Percentiles rank a stretch among this genome's conserved stretches.
phyloP scores from a whole-genome alignment of 768 basidiomycete species.

The Imleria badia region DNA sequence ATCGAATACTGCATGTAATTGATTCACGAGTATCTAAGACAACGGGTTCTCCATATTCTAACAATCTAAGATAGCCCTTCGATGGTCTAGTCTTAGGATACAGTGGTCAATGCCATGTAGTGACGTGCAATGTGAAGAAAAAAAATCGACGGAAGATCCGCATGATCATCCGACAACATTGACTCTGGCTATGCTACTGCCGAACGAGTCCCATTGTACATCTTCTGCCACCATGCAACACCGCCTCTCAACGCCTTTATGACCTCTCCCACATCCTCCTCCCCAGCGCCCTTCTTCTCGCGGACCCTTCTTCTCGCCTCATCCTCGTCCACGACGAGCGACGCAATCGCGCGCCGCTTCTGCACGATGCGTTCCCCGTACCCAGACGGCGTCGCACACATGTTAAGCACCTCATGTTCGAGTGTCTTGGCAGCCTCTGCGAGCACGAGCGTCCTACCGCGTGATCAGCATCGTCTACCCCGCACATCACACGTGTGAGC shows the following conservation, averaged over 20 bases:
- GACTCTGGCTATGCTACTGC: too few relatives aligned
- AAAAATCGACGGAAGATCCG: too few relatives aligned
- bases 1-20: too few relatives aligned
- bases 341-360: conserved; percentile 37
- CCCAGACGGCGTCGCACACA: conserved; percentile 51
- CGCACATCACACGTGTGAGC: too few relatives aligned
- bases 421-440: conserved; percentile 42
- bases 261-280: conserved; percentile 12
- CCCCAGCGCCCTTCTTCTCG: background rate
- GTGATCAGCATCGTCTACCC: background rate
- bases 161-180: too few relatives aligned
- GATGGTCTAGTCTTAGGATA: too few relatives aligned
- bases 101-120: too few relatives aligned
- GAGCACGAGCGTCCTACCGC: conserved; percentile 41
- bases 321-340: conserved; percentile 16
- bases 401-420: conserved; percentile 47
- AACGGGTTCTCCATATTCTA: too few relatives aligned
- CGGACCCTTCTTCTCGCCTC: background rate
- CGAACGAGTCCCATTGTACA: too few relatives aligned
- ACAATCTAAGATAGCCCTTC: too few relatives aligned
- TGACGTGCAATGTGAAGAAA: too few relatives aligned
- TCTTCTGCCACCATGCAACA: conserved; percentile 6
- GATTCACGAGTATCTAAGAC: too few relatives aligned
- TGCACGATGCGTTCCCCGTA: conserved; percentile 41
- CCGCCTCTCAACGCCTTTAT: conserved; percentile 6